These are phyloP conservation scores for Drechslerella stenobrocha DNA, from an alignment of 2,329 filamentous ascomycete genomes.

Conservation along the genomic window DNA sequence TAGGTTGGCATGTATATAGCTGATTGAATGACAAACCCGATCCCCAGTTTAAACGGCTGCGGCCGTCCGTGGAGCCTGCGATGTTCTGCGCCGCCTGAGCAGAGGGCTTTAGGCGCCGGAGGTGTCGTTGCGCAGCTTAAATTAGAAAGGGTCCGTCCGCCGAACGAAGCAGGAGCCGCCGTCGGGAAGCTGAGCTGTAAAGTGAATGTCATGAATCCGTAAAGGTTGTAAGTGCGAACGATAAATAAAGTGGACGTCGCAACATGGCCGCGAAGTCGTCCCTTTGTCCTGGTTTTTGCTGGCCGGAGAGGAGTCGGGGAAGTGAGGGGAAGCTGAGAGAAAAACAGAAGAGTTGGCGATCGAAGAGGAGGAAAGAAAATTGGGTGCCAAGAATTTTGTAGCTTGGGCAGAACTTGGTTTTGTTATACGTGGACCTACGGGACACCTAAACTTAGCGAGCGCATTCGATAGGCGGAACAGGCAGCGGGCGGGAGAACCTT, in stretches of 20 bases:
- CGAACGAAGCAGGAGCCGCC: constrained; percentile 42
- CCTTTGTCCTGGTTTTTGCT: constrained; percentile 40
- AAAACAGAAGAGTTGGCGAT: constrained; percentile 50
- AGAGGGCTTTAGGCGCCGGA: constrained; percentile 48
- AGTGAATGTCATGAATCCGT: constrained; percentile 26
- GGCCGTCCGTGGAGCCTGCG: constrained; percentile 33
- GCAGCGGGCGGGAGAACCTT: constrained; percentile 47
- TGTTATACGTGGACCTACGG: constrained; percentile 47
- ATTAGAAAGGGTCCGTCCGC: constrained; percentile 33
- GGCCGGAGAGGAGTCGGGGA: constrained; percentile 33
- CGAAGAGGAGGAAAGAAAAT: constrained; percentile 48
- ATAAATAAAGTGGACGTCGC: constrained; percentile 37
- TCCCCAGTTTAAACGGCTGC: constrained; percentile 34
- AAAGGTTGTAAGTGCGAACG: constrained; percentile 11
- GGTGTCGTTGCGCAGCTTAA: constrained; percentile 48
- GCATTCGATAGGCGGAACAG: constrained; percentile 47
- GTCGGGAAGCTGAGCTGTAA: constrained; percentile 26
- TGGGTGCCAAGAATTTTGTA: constrained; percentile 48
- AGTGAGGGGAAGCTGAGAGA: constrained; percentile 49
- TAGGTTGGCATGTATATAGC: constrained; percentile 41
- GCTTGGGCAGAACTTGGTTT: constrained; percentile 44
- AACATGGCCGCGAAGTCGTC: constrained; percentile 16
- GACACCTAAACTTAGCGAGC: constrained; percentile 48
- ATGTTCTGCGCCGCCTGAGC: constrained; percentile 31
- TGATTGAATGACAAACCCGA: constrained; percentile 46